These are phyloP conservation scores for Amphibolis antarctica DNA, from an alignment of 106 monocot species.

Conservation along the genomic window DNA sequence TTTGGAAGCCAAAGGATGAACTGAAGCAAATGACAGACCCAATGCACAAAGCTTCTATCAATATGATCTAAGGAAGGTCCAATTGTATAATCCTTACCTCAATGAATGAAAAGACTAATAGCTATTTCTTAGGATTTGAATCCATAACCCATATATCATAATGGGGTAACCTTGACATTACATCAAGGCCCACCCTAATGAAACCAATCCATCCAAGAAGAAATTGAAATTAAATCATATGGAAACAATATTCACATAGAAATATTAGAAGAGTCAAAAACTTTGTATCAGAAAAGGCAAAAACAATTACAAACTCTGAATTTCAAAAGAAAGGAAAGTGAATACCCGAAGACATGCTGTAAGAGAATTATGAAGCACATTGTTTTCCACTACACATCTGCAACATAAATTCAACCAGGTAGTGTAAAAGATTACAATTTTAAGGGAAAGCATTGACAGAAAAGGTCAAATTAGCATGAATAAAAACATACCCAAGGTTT, in stretches of 20 bases:
- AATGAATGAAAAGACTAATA: too few relatives aligned
- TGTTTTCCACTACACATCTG: conserved; percentile 99
- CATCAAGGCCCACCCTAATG: too few relatives aligned
- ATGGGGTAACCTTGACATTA: too few relatives aligned
- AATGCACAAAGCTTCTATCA: too few relatives aligned
- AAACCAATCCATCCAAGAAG: not conserved
- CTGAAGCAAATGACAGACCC: too few relatives aligned
- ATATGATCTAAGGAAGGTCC: too few relatives aligned
- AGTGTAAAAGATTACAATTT: not conserved
- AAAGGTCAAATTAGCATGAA: not conserved
- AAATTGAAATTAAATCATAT: not conserved
- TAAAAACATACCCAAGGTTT: conserved; percentile 53
- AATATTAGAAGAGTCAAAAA: not conserved
- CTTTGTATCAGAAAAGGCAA: not conserved
- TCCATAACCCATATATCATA: too few relatives aligned
- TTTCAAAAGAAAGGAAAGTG: not conserved
- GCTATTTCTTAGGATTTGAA: too few relatives aligned
- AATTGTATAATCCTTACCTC: too few relatives aligned
- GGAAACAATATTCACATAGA: not conserved
- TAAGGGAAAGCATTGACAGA: not conserved
- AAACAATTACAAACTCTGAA: not conserved
- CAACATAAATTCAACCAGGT: conserved; percentile 13
- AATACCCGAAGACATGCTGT: conserved; percentile 63
- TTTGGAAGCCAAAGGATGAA: too few relatives aligned
- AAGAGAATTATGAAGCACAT: conserved; percentile 81